Base-by-base conservation (phyloP, 306 rosid genomes). In the Dalbergia cochinchinensis region DNA sequence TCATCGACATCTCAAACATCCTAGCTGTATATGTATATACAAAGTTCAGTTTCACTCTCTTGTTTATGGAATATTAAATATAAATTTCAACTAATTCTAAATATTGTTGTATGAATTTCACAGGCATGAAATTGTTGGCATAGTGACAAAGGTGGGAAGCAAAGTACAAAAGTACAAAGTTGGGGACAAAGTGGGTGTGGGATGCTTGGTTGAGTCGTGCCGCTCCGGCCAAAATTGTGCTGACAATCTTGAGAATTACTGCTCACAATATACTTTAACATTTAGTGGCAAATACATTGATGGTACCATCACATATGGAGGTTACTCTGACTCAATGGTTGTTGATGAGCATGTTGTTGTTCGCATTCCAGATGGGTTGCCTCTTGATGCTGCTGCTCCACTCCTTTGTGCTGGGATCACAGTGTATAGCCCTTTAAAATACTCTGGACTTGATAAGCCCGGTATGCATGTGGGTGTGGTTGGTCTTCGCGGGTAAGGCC, bases 391-490 rank as follows among this genome's bases (percentile, higher is more conserved):
- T 65, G 83, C 80, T 33, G 94, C 89, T 57, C 94, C 94, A 35
- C 87, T 90, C 3, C 90, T 90, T 0, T 90, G 94, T 51, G 87
- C 91, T 7, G 90, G 94, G 11, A 81, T 90, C 74, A 87, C 91
- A 2, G 85, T 87, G 9, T 90, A 87, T 39, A 90, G 94, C 51
- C 94, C 91, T 20, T 1, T 86, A 26, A 82, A 75, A 59, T 60
- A 74, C 37, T 88, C 22, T 48, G 91, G 83, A 1, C 82, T 88
- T 0, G 90, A 84, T 50, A 71, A 87, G 50, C 90, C 91, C 0
- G 87, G 83, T 44, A 11, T 84, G 18, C 78, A 82, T 47, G 26
- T 90, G n/a, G 91, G 91, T 2, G 84, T 88, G 8, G 91, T 84
- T 68, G 94, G 91, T 15, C 86, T 90, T 0, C 91, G 94, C 3